Evolutionary conservation across 1,284 basidiomycete genomes (phyloP).

Genomic region (Rhodotorula sp.): DNA sequence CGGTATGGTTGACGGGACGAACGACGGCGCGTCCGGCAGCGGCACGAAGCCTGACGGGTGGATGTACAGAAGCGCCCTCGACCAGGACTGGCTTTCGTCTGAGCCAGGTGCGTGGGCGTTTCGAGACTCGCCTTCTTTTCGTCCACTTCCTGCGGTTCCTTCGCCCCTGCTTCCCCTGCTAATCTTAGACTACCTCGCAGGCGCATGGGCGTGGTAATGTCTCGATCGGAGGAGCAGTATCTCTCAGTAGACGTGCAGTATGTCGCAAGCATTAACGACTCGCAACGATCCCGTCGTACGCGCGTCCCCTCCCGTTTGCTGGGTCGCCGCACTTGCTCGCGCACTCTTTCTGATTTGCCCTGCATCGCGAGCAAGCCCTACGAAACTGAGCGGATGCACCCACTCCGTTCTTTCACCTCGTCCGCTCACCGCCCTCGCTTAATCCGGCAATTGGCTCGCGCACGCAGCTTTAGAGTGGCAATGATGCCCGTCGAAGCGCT

Average conservation of each 20-base stretch:
- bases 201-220: conserved; percentile 12
- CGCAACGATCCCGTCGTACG: background rate
- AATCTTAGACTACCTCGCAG: background rate
- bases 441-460: too few species aligned
- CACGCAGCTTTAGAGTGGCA: too few species aligned
- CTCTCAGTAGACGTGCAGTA: background rate
- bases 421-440: too few species aligned
- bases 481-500: too few species aligned
- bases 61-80: conserved; percentile 9
- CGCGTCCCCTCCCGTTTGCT: background rate
- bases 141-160: background rate
- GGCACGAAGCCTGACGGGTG: conserved; percentile 1
- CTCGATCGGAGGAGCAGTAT: too few species aligned
- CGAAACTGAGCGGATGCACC: too few species aligned
- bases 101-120: conserved; percentile 17
- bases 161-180: too few species aligned
- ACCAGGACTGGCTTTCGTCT: conserved; percentile 22
- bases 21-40: too few species aligned
- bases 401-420: too few species aligned
- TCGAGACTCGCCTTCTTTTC: too few species aligned
- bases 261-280: background rate
- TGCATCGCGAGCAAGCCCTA: too few species aligned
- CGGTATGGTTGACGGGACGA: background rate
- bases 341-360: background rate
- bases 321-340: background rate